These are phyloP conservation scores for Chaetomidium leptoderma DNA, from an alignment of 495 filamentous ascomycete species.

Conservation along the genomic window DNA sequence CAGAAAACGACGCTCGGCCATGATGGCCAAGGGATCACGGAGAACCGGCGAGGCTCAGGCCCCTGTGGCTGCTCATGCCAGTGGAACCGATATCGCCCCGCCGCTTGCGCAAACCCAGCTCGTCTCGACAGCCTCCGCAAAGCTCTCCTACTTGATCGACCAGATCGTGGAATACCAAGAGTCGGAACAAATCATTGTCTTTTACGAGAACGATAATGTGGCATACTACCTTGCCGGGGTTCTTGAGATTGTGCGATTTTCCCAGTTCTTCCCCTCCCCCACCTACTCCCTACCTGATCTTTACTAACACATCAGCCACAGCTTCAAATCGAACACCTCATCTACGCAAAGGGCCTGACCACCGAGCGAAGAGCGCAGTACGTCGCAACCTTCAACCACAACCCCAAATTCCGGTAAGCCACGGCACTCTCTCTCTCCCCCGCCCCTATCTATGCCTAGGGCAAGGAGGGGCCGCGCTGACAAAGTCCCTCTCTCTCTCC, in stretches of 20 bases:
- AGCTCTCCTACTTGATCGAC: conserved; percentile 81
- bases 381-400: conserved; percentile 70
- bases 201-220: conserved; percentile 83
- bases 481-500: no score
- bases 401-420: conserved; percentile 45
- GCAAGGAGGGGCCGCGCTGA: no score
- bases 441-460: neutral
- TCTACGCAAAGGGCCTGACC: conserved; percentile 68
- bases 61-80: neutral
- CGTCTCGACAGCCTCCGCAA: conserved; percentile 76
- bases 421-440: neutral
- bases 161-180: conserved; percentile 60
- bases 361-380: conserved; percentile 61
- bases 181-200: conserved; percentile 82
- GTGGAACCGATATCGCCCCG: conserved; percentile 33
- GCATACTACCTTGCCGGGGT: conserved; percentile 79
- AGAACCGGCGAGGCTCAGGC: neutral
- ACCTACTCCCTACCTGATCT: neutral
- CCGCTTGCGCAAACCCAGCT: conserved; percentile 59
- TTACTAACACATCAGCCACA: conserved; percentile 23
- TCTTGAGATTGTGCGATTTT: conserved; percentile 61
- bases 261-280: conserved; percentile 5
- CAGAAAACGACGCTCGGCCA: conserved; percentile 26
- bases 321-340: conserved; percentile 69
- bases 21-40: conserved; percentile 14